Percentiles rank a stretch among this genome's conserved stretches.
phyloP scores from a whole-genome alignment of 2,329 filamentous ascomycete species.

The Zalaria sp. region DNA sequence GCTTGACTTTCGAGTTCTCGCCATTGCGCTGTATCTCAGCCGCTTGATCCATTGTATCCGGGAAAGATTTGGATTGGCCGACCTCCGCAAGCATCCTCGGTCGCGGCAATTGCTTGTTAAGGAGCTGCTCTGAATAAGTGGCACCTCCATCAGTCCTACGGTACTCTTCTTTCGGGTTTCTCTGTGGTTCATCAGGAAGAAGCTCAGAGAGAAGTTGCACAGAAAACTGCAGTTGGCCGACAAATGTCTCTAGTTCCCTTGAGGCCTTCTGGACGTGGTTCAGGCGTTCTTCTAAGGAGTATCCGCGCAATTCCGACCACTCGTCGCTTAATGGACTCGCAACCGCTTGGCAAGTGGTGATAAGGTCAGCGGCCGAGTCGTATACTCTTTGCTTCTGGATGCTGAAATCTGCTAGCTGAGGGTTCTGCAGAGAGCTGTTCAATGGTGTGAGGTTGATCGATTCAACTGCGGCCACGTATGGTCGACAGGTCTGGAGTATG shows the following conservation, averaged over 20 bases:
- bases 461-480: constrained; percentile 81
- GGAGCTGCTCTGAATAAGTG: constrained; percentile 14
- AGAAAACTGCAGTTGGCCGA: constrained; percentile 76
- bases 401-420: constrained; percentile 74
- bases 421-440: constrained; percentile 65
- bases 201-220: constrained; percentile 78
- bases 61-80: constrained; percentile 51
- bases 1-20: constrained; percentile 33
- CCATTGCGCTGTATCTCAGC: constrained; percentile 23
- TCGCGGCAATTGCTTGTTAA: constrained; percentile 28
- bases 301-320: constrained; percentile 84
- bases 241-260: constrained; percentile 70
- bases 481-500: constrained; percentile 77
- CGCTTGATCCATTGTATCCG: constrained; percentile 34
- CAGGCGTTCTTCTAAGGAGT: constrained; percentile 75
- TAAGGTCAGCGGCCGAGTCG: constrained; percentile 79
- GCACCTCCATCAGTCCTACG: constrained; percentile 20
- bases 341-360: constrained; percentile 81
- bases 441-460: constrained; percentile 78
- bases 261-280: constrained; percentile 66
- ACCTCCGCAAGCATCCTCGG: constrained; percentile 36
- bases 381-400: constrained; percentile 88
- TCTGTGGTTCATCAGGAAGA: constrained; percentile 36
- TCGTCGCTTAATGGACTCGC: constrained; percentile 84
- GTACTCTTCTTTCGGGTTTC: constrained; percentile 26